These are phyloP conservation scores for Boletus rubropictus DNA, from an alignment of 768 basidiomycete genomes.

Conservation along the genomic window DNA sequence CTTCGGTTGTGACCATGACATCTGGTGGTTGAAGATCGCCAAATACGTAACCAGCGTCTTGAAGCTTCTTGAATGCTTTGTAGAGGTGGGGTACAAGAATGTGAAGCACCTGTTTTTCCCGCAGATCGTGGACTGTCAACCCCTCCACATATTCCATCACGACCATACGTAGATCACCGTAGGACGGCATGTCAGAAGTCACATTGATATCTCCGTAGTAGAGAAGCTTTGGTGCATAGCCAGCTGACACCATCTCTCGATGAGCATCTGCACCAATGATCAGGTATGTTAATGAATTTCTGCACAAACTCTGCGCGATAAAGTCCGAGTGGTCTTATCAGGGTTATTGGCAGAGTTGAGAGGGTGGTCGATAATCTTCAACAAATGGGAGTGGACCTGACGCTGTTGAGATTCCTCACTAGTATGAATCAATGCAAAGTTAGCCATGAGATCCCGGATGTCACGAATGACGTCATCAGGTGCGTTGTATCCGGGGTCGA, in stretches of 20 bases:
- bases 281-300: neutral
- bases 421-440: conserved; percentile 11
- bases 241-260: conserved; percentile 25
- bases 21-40: conserved; percentile 35
- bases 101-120: conserved; percentile 1
- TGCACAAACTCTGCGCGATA: neutral
- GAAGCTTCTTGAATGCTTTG: conserved; percentile 19
- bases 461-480: conserved; percentile 6
- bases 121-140: neutral
- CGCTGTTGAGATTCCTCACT: neutral
- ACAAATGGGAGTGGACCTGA: neutral
- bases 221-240: conserved; percentile 27
- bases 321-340: conserved; percentile 4
- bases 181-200: conserved; percentile 2
- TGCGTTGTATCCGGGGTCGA: conserved; percentile 1
- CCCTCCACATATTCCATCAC: conserved; percentile 36
- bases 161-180: conserved; percentile 27
- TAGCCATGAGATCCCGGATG: conserved; percentile 8
- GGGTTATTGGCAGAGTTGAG: neutral
- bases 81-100: conserved; percentile 18
- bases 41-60: conserved; percentile 30
- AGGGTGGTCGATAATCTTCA: neutral
- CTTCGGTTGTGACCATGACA: conserved; percentile 23
- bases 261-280: conserved; percentile 22
- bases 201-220: conserved; percentile 26